Percentiles rank a stretch among this genome's conserved stretches.
These are phyloP conservation scores for Pseudozyma sp. DNA, from an alignment of 1,284 basidiomycete species.

Conservation along the genomic window DNA sequence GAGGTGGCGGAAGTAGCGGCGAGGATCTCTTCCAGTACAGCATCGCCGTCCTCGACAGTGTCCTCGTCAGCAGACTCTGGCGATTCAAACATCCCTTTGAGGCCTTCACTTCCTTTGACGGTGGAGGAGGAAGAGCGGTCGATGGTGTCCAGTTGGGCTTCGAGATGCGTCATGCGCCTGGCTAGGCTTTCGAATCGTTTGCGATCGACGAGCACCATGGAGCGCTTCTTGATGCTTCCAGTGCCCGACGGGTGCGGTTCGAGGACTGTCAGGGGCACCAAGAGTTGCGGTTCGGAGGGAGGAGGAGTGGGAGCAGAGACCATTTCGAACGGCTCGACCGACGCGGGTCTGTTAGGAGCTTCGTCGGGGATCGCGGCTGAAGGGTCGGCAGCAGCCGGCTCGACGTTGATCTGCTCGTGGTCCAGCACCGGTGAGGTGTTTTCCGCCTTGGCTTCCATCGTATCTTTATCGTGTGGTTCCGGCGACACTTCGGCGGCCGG, in stretches of 20 bases:
- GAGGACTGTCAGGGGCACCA: constrained; percentile 51
- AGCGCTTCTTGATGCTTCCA: constrained; percentile 56
- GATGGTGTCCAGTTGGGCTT: constrained; percentile 30
- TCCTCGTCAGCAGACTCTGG: neutral
- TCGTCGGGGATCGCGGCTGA: neutral
- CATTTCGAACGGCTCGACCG: neutral
- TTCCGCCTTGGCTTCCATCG: no score
- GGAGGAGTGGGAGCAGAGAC: neutral
- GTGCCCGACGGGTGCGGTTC: constrained; percentile 55
- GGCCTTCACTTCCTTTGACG: constrained; percentile 1
- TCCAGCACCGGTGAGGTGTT: no score
- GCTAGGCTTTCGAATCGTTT: constrained; percentile 57
- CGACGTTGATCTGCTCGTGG: neutral
- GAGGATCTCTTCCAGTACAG: constrained; percentile 16
- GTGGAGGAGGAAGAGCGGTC: neutral
- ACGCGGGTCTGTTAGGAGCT: neutral
- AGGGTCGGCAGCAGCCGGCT: neutral
- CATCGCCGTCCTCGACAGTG: constrained; percentile 2
- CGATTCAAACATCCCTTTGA: constrained; percentile 24
- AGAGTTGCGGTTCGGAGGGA: constrained; percentile 18
- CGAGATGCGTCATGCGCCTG: constrained; percentile 52
- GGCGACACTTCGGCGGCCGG: neutral
- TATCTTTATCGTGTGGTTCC: neutral
- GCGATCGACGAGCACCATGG: constrained; percentile 61
- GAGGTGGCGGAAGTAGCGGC: neutral